A percentile compares a stretch with the other conserved stretches of the same genome.
These are phyloP conservation scores for Erodium moschatum DNA, from an alignment of 441 rosid species.

Conservation along the genomic window DNA sequence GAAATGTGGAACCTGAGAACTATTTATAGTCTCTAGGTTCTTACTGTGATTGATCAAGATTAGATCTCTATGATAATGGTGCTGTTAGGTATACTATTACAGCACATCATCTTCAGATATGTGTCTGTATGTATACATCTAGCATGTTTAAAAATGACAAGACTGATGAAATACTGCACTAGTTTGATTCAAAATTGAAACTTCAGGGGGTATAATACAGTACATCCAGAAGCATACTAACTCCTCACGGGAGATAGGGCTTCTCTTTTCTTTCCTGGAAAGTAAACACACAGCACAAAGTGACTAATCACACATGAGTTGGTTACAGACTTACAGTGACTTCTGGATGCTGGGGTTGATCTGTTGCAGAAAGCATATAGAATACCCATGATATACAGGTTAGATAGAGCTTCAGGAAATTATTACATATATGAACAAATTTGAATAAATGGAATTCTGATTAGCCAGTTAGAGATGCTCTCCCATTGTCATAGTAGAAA, in stretches of 20 bases:
- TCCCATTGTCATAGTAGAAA: slow-evolving; percentile 31
- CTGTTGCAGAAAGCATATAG: slow-evolving; percentile 31
- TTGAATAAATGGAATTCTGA: slow-evolving; percentile 46
- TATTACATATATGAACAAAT: slow-evolving; percentile 37
- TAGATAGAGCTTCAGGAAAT: slow-evolving; percentile 34
- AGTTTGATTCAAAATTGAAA: slow-evolving; percentile 17
- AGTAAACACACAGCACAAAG: slow-evolving; percentile 34
- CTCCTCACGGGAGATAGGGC: slow-evolving; percentile 30
- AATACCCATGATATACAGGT: slow-evolving; percentile 33
- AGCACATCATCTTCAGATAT: neutral
- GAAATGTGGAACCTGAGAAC: neutral
- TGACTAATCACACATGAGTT: slow-evolving; percentile 30
- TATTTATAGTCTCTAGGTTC: neutral
- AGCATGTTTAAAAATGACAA: neutral
- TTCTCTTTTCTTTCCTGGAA: slow-evolving; percentile 28
- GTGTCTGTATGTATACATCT: neutral
- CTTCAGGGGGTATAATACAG: slow-evolving; percentile 33
- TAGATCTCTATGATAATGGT: neutral
- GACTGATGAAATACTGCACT: slow-evolving; percentile 9
- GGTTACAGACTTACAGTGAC: slow-evolving; percentile 27
- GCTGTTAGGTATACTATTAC: neutral
- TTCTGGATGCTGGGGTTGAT: slow-evolving; percentile 15
- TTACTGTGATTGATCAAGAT: neutral
- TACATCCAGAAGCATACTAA: slow-evolving; percentile 25
- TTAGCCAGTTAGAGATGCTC: slow-evolving; percentile 40